These are phyloP conservation scores for Tolypocladium paradoxum DNA, from an alignment of 2,329 filamentous ascomycete species.

Conservation along the genomic window DNA sequence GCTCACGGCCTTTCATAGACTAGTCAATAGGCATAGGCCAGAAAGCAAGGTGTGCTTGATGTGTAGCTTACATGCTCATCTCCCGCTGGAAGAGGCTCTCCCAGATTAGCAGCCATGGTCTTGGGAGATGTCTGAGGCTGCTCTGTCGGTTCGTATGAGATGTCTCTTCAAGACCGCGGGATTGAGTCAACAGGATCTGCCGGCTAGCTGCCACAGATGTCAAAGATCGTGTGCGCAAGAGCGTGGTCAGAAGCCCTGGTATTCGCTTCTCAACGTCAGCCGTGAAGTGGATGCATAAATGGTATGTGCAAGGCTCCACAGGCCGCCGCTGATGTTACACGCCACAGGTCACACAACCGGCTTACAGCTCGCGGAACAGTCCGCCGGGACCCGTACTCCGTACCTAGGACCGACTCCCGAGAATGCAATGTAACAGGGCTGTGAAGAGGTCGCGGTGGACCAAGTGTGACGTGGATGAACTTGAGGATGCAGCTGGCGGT, in stretches of 20 bases:
- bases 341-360: background rate
- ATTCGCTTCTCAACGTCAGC: background rate
- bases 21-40: background rate
- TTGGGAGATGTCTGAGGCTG: background rate
- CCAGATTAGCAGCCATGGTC: slow-evolving; percentile 5
- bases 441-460: background rate
- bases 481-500: background rate
- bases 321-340: background rate
- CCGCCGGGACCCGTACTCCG: background rate
- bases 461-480: background rate
- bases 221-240: background rate
- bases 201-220: background rate
- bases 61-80: slow-evolving; percentile 13
- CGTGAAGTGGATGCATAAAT: background rate
- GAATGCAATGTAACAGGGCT: background rate
- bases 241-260: background rate
- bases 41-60: background rate
- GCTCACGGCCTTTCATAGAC: slow-evolving; percentile 13
- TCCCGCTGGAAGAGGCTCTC: slow-evolving; percentile 13
- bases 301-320: background rate
- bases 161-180: too few relatives aligned
- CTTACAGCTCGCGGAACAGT: background rate
- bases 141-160: too few relatives aligned
- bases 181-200: too few relatives aligned
- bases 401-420: background rate